Evolutionary conservation across 2,329 filamentous ascomycete genomes (phyloP), one percentile per base, ranked within the genome.

Genomic region (Claviceps fusiformis): DNA sequence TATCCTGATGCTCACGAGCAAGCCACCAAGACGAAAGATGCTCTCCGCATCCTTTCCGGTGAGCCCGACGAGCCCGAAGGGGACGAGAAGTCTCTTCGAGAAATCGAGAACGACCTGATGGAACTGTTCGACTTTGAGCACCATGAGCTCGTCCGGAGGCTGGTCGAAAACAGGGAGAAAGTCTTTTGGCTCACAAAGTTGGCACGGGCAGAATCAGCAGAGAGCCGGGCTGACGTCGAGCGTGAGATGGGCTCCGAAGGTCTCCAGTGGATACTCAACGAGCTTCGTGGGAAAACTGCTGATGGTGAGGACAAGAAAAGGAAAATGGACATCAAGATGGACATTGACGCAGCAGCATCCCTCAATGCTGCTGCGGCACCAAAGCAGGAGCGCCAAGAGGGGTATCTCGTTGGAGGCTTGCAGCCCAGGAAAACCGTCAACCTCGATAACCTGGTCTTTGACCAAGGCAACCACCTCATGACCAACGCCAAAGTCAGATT

Each of bases 401-500:
- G 83, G 53, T 80, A 81, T 53, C 74, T 95, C 24, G 78, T 90
- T 37, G 89, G 91, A 54, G 90, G 89, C 15, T 75, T 98, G 43
- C 87, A 93, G 64, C 93, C 95, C 2, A 85, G 85, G 61, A 89
- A 88, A 66, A 74, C 89, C 48, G 89, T 98, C 68, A 97, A 97
- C 67, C 76, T 98, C 53, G 92, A 98, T 56, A 97, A 97, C 64
- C 81, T 98, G 39, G 81, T 96, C 44, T 98, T 98, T 67, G 93
- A 97, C 62, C 92, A 97, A 71, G 93, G 93, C 54, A 98, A 97
- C 64, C 93, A 98, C 74, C 78, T 98, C 47, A 98, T 97, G 92
- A 97, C 93, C n/a, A 98, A 98, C 64, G 87, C 90, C 7, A 96
- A 90, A 66, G 93, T 98, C 50, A 86, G 87, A 59, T 78, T 98